Base-by-base conservation (phyloP, 1,284 basidiomycete genomes). In the Mycosarcoma maydis region DNA sequence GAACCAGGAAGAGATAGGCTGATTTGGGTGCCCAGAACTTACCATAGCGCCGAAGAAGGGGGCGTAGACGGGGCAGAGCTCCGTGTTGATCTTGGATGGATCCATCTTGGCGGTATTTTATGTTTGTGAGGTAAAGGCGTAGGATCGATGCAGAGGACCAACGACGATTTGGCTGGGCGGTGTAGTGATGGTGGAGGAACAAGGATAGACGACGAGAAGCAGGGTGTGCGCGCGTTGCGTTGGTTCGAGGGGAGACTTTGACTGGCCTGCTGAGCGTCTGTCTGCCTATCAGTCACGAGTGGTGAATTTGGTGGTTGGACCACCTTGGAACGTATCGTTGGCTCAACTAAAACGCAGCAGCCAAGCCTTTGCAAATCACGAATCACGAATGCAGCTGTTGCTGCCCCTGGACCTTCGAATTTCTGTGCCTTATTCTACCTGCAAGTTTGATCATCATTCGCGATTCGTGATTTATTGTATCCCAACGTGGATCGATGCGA, bases 31-130 rank as follows among this genome's bases (percentile, higher is more conserved):
- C 7, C 27, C 7, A 29, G 6, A 13, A 79, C 90, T 82, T 75
- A 91, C 91, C 92, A 96, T 92, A 59, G 91, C 92, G 81, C 93
- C 92, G 81, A 98, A 98, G 87, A 98, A 97, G 78, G 95, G 94
- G 69, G 94, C 91, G 85, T 80, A 80, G 30, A 80, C 78, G 49
- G 78, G 78, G 74, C 78, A 80, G 17, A 80, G 72, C 57, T 79
- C 77, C 32, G 69, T 67, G 73, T 79, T 79, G 64, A 77, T 75
- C 20, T 72, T 62, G 45, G 64, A 56, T 37, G 72, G 57, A 47
- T 69, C 65, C 73, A 77, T 75, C 46, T 61, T 68, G 58, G 40
- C 47, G 33, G n/a, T 50, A 38, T 26, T 33, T 16, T 23, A 26
- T n/a, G 34, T 30, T 20, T 9, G 43, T 6, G 16, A 20, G 16